Evolutionary conservation across 805 yeast species (phyloP), one percentile per base, ranked within the genome.

Genomic region (Ogataea corticis): DNA sequence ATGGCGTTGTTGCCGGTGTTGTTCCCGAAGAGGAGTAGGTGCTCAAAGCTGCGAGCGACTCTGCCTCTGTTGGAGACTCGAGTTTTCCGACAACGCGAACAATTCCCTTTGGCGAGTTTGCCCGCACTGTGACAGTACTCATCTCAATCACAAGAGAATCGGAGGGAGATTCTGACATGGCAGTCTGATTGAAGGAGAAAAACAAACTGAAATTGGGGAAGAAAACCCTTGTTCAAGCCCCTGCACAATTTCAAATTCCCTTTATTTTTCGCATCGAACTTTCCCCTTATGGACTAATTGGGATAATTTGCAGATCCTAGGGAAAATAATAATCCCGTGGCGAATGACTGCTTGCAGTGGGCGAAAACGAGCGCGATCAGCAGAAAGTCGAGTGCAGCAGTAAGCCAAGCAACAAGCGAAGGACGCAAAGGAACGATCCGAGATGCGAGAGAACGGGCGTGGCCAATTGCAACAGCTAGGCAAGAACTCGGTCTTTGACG

Each of bases 91-190:
- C 21, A 13, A 37, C 18, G 4, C 25, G n/a, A 13, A 37, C 40
- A 28, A 37, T 27, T 17, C 40, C 40, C 18, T 27, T 37, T 9
- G 40, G 27, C 19, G 18, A 15, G 25, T 37, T 37, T 13, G 40
- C 15, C 13, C 25, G 40, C 21, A 37, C 9, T 15, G 31, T 37
- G 19, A 37, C 32, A 13, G 32, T 32, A 13, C 16, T 37, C 17
- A 30, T 37, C 25, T 37, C 40, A 31, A 37, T 23, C 31, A 37
- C 40, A 10, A 37, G 40, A 21, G 38, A 25, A 6, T 35, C 38
- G 5, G 7, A 31, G 4, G 27, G 40, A 17, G 31, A n/a, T 28
- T 28, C 31, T 6, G 31, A 12, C 31, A 28, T 28, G 13, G 6
- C 10, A 25, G 11, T 25, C 28, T 7, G 28, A 11, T 11, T 11